Percentiles rank a stretch among this genome's conserved stretches.
phyloP scores from a whole-genome alignment of 176 grass and related monocot genomes.

The Bothriochloa decipiens region DNA sequence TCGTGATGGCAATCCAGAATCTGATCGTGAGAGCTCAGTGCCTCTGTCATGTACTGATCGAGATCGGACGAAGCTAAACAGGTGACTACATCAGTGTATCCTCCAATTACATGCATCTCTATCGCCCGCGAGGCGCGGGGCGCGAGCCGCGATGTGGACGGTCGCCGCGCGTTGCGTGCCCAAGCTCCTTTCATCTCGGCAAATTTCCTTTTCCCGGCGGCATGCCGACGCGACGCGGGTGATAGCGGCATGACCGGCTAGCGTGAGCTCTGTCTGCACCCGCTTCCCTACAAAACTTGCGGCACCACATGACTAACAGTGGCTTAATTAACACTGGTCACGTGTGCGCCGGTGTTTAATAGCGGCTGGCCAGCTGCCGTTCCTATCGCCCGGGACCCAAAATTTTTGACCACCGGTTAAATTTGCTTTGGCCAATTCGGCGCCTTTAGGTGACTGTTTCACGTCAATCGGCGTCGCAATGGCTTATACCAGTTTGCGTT shows the following conservation, averaged over 20 bases:
- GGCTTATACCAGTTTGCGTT: not conserved
- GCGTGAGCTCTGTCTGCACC: not conserved
- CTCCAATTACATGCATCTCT: not conserved
- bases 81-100: constrained; percentile 8
- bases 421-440: not conserved
- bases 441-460: not conserved
- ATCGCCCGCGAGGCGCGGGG: not conserved
- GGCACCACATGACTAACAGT: not conserved
- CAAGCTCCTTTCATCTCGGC: not conserved
- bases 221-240: constrained; percentile 9
- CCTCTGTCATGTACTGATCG: not conserved
- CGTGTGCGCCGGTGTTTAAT: not conserved
- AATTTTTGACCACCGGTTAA: not conserved
- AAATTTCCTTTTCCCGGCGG: not conserved
- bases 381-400: not conserved
- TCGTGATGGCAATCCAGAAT: not conserved
- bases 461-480: constrained; percentile 3
- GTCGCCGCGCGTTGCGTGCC: not conserved
- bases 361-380: not conserved
- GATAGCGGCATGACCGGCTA: constrained; percentile 10
- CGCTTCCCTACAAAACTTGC: constrained; percentile 4
- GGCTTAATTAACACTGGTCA: constrained; percentile 22
- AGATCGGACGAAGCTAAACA: constrained; percentile 12
- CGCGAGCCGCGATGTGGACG: constrained; percentile 14
- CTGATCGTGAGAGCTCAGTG: not conserved